Evolutionary conservation across 2,329 filamentous ascomycete genomes (phyloP), one percentile per base, ranked within the genome.

Genomic region (Penicillium fuscoglaucum): DNA sequence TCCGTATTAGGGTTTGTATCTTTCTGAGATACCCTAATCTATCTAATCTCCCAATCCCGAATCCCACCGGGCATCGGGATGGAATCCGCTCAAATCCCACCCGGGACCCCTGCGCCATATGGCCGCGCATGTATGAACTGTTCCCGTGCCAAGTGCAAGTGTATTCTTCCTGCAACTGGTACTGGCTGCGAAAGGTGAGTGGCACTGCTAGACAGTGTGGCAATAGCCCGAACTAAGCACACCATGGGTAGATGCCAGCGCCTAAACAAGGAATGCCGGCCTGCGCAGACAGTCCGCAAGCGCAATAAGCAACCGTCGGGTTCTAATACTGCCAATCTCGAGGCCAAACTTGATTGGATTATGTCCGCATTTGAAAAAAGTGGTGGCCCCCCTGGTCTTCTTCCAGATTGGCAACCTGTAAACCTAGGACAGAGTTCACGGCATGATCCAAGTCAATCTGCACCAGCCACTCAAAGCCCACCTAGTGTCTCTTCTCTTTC

Each of bases 241-340:
- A 9, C 10, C 24, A n/a, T 9, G 21, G 15, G n/a, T 61, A 76
- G 79, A 56, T 81, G 79, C 45, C 67, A 74, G 48, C 76, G 78
- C 6, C 66, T 81, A 1, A 72, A 72, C 24, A 77, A 76, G 60
- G 68, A 75, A 47, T 80, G 79, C 59, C 68, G 70, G 19, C 74
- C 78, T 12, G 73, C 76, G 9, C 63, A 66, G 19, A 70, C 74
- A n/a, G 66, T 60, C 13, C 61, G 66, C 46, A 68, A 64, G 59
- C 66, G 73, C 15, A 72, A 76, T 50, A 72, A 67, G 44, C 70
- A 67, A 19, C 59, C 58, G 10, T 53, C 61, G 10, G 49, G 60
- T 15, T 64, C 66, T 9, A 67, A 59, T 46, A 67, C 64, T 8
- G 63, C 67, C 6, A 62, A 68, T 26, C 63, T 72, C 3, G 70